These are phyloP conservation scores for Celoporthe dispersa DNA, from an alignment of 2,329 filamentous ascomycete genomes.

Conservation along the genomic window DNA sequence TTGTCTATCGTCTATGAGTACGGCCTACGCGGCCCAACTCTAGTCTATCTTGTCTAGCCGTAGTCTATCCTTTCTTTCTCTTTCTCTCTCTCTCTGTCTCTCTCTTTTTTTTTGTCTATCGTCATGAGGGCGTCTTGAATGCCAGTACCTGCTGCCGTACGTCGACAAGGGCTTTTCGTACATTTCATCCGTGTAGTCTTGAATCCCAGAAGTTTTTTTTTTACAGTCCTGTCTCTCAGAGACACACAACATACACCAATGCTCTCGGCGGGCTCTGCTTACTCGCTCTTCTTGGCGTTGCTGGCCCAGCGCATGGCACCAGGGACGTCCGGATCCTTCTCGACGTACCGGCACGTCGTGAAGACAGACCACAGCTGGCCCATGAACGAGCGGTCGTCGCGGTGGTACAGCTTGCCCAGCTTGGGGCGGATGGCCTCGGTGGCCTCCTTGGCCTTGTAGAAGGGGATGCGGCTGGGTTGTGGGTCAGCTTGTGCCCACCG, in stretches of 20 bases:
- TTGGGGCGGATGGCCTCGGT: constrained; percentile 59
- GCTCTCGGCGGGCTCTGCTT: not conserved
- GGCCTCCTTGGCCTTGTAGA: constrained; percentile 65
- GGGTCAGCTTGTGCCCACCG: not conserved
- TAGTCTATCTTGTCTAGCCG: constrained; percentile 8
- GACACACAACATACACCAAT: not conserved
- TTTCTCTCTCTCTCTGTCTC: not conserved
- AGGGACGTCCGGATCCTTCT: constrained; percentile 43
- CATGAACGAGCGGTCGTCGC: constrained; percentile 49
- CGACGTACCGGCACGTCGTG: constrained; percentile 53
- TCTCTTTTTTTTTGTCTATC: not conserved
- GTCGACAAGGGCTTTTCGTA: not conserved
- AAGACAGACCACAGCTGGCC: constrained; percentile 52
- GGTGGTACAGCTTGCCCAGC: constrained; percentile 59
- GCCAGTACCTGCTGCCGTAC: not conserved
- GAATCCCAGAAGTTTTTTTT: not conserved
- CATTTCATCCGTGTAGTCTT: not conserved
- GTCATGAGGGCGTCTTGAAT: constrained; percentile 4
- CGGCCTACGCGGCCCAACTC: not conserved
- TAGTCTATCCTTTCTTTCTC: not conserved
- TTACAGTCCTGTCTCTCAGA: not conserved
- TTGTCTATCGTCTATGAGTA: constrained; percentile 2
- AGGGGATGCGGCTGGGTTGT: constrained; percentile 53
- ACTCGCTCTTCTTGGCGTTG: constrained; percentile 29
- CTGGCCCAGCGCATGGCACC: constrained; percentile 44